Evolutionary conservation across 2,329 filamentous ascomycete species (phyloP).

Genomic region (Microascus cirrosus): DNA sequence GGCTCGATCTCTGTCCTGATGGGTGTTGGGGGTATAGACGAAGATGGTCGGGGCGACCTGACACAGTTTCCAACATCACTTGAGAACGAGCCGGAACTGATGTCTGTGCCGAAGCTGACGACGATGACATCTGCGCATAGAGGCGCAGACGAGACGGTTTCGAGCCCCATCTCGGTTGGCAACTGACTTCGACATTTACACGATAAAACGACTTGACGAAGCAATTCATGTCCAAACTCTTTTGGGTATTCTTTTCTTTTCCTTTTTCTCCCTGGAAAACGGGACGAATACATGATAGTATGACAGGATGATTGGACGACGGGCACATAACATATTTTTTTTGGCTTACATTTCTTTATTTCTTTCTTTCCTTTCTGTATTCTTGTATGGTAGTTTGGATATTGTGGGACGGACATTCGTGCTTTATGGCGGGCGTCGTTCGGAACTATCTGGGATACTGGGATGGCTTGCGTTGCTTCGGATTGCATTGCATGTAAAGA

Average conservation of each 20-base stretch:
- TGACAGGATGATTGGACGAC: not conserved
- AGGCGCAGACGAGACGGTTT: not conserved
- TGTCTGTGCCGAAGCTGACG: not conserved
- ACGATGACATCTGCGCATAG: not conserved
- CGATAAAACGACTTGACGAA: not conserved
- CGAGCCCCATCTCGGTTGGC: not conserved
- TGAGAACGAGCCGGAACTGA: not conserved
- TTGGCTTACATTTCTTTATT: not conserved
- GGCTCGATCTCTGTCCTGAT: not conserved
- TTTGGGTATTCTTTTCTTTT: not conserved
- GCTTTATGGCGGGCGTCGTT: not conserved
- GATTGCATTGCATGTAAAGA: not conserved
- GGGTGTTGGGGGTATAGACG: slow-evolving; percentile 1
- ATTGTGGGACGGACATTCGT: not conserved
- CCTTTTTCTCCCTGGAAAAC: not conserved
- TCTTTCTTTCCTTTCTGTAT: not conserved
- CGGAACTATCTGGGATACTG: not conserved
- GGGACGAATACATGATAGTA: not conserved
- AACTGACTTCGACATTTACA: not conserved
- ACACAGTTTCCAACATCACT: not conserved
- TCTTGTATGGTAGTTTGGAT: not conserved
- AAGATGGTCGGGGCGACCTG: not conserved
- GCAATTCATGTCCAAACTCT: not conserved
- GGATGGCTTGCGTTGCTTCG: not conserved
- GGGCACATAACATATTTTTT: not conserved